These are phyloP conservation scores for Metroxylon sagu DNA, from an alignment of 176 grass and related monocot genomes.

Conservation along the genomic window DNA sequence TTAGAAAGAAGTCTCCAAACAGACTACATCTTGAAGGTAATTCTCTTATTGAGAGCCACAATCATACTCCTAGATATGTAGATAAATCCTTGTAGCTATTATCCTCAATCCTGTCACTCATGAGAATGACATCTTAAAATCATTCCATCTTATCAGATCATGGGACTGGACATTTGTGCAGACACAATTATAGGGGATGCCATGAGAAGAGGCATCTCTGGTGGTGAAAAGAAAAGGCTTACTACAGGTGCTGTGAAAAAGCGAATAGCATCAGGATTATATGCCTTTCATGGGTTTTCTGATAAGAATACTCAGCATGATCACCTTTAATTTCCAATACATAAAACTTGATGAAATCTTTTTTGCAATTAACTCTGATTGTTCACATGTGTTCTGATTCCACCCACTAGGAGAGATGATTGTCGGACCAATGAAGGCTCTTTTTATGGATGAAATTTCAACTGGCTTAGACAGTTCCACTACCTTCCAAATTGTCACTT, in stretches of 20 bases:
- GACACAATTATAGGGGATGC: conserved; percentile 93
- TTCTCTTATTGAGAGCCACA: not conserved
- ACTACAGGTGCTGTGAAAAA: conserved; percentile 52
- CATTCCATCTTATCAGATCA: conserved; percentile 35
- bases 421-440: conserved; percentile 64
- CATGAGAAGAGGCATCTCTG: conserved; percentile 82
- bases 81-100: not conserved
- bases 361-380: not conserved
- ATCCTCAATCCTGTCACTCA: not conserved
- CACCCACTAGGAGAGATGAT: conserved; percentile 71
- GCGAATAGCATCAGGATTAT: not conserved
- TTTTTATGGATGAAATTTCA: conserved; percentile 99
- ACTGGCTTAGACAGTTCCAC: conserved; percentile 97
- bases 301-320: not conserved
- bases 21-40: conserved; percentile 91
- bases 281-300: conserved; percentile 1
- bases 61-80: not conserved
- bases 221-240: conserved; percentile 81
- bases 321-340: no score
- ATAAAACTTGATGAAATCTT: not conserved
- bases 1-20: conserved; percentile 75
- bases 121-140: not conserved
- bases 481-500: conserved; percentile 89
- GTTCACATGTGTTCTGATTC: not conserved
- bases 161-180: conserved; percentile 75